Percentiles rank a stretch among this genome's conserved stretches.
Evolutionary conservation across 2,329 filamentous ascomycete genomes (phyloP).

Genomic region (Hymenoscyphus infarciens): DNA sequence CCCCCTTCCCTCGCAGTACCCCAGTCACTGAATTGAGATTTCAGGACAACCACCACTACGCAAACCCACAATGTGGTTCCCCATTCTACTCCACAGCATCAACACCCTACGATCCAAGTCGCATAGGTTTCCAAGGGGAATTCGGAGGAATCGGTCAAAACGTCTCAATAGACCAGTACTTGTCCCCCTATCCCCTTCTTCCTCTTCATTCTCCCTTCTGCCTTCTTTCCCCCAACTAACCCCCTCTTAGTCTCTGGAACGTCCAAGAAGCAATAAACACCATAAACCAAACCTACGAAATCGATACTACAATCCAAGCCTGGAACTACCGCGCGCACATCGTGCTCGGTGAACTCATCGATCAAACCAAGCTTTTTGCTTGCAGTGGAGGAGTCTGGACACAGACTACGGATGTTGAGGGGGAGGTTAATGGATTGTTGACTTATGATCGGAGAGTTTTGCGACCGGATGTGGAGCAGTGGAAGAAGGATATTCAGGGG

Average conservation of each 20-base stretch:
- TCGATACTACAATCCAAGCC: constrained; percentile 52
- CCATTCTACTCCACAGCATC: constrained; percentile 61
- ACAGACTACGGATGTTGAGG: constrained; percentile 71
- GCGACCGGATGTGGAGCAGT: constrained; percentile 50
- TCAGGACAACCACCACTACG: constrained; percentile 68
- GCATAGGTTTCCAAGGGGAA: constrained; percentile 68
- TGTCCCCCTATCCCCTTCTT: too few species aligned
- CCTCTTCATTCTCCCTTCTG: too few species aligned
- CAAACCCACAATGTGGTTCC: constrained; percentile 66
- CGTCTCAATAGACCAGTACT: constrained; percentile 44
- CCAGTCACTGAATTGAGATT: constrained; percentile 26
- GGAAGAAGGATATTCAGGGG: constrained; percentile 49
- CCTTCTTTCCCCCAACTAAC: too few species aligned
- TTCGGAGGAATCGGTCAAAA: constrained; percentile 68
- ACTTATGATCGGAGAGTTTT: constrained; percentile 64
- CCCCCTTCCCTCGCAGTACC: neutral
- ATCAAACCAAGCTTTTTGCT: constrained; percentile 45
- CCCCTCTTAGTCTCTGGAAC: constrained; percentile 56
- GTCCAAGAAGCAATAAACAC: constrained; percentile 52
- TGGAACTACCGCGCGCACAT: constrained; percentile 62
- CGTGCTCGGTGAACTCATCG: constrained; percentile 44
- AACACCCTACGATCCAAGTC: constrained; percentile 51
- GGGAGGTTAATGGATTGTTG: constrained; percentile 68
- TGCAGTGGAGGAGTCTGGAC: constrained; percentile 70
- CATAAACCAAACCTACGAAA: constrained; percentile 66